phyloP scores from a whole-genome alignment of 2,329 filamentous ascomycete species.

The Xylaria polymorpha region DNA sequence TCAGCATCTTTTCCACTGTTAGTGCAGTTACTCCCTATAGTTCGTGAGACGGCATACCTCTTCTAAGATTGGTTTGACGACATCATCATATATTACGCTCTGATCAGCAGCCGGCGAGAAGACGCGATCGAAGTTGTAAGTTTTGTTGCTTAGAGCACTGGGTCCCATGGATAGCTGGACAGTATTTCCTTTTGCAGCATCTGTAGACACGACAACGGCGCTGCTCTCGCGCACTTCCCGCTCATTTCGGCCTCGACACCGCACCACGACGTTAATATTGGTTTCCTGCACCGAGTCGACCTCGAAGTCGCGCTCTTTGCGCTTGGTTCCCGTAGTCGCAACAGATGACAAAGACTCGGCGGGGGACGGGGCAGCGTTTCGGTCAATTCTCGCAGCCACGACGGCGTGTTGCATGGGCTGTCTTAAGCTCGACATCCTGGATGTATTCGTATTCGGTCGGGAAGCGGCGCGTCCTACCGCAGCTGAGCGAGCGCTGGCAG shows the following conservation, averaged over 20 bases:
- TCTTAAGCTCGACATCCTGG: conserved; percentile 45
- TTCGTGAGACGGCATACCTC: conserved; percentile 69
- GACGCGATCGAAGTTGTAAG: conserved; percentile 96
- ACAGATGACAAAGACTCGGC: conserved; percentile 74
- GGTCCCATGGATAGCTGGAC: conserved; percentile 93
- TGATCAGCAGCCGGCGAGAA: conserved; percentile 97
- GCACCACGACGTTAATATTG: conserved; percentile 97
- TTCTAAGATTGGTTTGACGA: conserved; percentile 90
- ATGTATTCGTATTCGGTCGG: conserved; percentile 40
- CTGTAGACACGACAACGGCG: conserved; percentile 87
- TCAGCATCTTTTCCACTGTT: conserved; percentile 74
- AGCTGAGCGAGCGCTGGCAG: conserved; percentile 42
- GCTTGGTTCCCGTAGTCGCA: conserved; percentile 73
- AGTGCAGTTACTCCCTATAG: conserved; percentile 22
- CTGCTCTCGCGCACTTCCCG: conserved; percentile 95
- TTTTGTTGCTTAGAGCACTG: conserved; percentile 92
- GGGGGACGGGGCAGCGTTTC: conserved; percentile 71
- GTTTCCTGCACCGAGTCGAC: conserved; percentile 80
- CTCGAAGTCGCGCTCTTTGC: conserved; percentile 89
- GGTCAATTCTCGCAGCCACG: conserved; percentile 49
- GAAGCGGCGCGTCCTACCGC: conserved; percentile 41
- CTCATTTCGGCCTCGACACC: conserved; percentile 91
- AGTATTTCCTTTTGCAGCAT: conserved; percentile 85
- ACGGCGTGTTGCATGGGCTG: conserved; percentile 43
- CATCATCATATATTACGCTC: conserved; percentile 92